phyloP scores from a whole-genome alignment of 2,329 filamentous ascomycete species.

The Exophiala phaeomuriformis region DNA sequence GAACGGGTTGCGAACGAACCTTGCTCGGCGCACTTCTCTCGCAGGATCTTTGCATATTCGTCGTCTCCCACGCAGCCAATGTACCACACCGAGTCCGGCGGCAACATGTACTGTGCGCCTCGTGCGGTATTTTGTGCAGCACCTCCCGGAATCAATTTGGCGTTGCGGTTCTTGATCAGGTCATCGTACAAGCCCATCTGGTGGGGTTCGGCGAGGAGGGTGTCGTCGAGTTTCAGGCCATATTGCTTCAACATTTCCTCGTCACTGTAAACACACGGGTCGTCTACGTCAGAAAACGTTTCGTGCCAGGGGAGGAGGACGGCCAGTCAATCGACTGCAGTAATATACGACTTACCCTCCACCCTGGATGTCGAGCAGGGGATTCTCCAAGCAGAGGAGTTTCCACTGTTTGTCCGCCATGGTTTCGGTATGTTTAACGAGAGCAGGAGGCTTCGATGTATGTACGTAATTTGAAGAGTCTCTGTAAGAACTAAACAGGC shows the following conservation, averaged over 20 bases:
- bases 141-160: slow-evolving; percentile 90
- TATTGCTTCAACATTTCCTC: slow-evolving; percentile 86
- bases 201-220: slow-evolving; percentile 65
- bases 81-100: slow-evolving; percentile 82
- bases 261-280: slow-evolving; percentile 48
- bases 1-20: slow-evolving; percentile 49
- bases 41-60: slow-evolving; percentile 86
- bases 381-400: slow-evolving; percentile 93
- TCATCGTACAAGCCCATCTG: slow-evolving; percentile 89
- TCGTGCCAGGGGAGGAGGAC: too few species aligned
- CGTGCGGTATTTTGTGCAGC: slow-evolving; percentile 96
- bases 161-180: slow-evolving; percentile 81
- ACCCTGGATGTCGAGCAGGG: slow-evolving; percentile 93
- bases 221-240: slow-evolving; percentile 88
- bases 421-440: slow-evolving; percentile 58
- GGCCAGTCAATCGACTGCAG: background rate
- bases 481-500: too few species aligned
- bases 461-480: too few species aligned
- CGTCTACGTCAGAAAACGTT: background rate
- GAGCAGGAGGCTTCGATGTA: background rate
- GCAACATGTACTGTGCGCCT: slow-evolving; percentile 86
- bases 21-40: slow-evolving; percentile 75
- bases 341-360: slow-evolving; percentile 45
- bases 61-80: slow-evolving; percentile 91
- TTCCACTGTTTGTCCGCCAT: slow-evolving; percentile 33